Evolutionary conservation across 1,139 yeast genomes (phyloP).

Genomic region (Kurtzmaniella natalensis): DNA sequence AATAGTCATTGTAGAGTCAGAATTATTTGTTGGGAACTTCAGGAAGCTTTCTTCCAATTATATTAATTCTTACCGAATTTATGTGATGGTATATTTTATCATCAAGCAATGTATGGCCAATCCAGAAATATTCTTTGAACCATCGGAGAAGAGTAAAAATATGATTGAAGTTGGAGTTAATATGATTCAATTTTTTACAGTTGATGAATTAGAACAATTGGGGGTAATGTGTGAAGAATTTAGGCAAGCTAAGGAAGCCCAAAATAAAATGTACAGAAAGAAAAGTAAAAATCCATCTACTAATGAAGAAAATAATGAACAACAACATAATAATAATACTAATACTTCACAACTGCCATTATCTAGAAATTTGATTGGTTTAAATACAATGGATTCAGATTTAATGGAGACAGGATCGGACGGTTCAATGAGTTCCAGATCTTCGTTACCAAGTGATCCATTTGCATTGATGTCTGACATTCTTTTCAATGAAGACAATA

Average conservation of each 20-base stretch:
- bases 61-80: conserved; percentile 38
- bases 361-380: not conserved
- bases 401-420: conserved; percentile 2
- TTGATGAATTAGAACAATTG: conserved; percentile 33
- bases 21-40: conserved; percentile 43
- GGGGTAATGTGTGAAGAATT: conserved; percentile 40
- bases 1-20: conserved; percentile 38
- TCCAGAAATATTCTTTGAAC: conserved; percentile 35
- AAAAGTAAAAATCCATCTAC: conserved; percentile 7
- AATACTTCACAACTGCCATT: conserved; percentile 1
- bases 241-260: conserved; percentile 35
- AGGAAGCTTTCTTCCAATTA: conserved; percentile 35
- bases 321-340: not conserved
- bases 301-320: not conserved
- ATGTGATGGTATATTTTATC: conserved; percentile 41
- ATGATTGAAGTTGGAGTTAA: conserved; percentile 38
- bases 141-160: conserved; percentile 23
- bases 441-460: conserved; percentile 2
- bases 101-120: conserved; percentile 42
- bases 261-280: conserved; percentile 16
- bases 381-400: not conserved
- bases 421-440: not conserved
- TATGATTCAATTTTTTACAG: conserved; percentile 36
- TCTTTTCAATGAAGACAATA: conserved; percentile 5
- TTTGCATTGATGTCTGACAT: conserved; percentile 6